A percentile compares a stretch with the other conserved stretches of the same genome.
These are phyloP conservation scores for Metschnikowia dekortorum DNA, from an alignment of 805 yeast genomes.

Conservation along the genomic window DNA sequence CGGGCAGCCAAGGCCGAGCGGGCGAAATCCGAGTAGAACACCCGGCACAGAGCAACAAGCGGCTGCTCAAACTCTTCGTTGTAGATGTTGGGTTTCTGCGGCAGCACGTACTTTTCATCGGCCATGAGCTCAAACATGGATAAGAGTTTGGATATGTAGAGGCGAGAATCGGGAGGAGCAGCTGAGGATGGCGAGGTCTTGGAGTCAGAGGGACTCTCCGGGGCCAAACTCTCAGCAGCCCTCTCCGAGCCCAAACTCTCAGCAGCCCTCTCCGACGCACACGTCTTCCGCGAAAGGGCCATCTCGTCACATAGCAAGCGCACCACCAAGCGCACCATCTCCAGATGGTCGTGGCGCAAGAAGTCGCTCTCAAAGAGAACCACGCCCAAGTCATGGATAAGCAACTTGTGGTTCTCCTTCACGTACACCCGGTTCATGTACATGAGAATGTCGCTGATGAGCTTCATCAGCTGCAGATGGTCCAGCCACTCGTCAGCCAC, in stretches of 20 bases:
- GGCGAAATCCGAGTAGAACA: slow-evolving; percentile 50
- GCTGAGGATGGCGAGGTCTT: too few species aligned
- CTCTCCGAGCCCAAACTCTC: too few species aligned
- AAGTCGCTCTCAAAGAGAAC: slow-evolving; percentile 59
- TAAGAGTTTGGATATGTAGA: slow-evolving; percentile 56
- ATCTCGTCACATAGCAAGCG: slow-evolving; percentile 51
- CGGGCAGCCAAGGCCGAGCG: slow-evolving; percentile 36
- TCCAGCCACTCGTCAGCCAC: slow-evolving; percentile 59
- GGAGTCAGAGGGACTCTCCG: too few species aligned
- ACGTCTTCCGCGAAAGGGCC: slow-evolving; percentile 15
- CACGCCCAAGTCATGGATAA: slow-evolving; percentile 71
- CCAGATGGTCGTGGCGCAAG: slow-evolving; percentile 44
- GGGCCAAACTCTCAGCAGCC: too few species aligned
- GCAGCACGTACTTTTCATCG: slow-evolving; percentile 30
- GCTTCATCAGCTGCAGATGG: slow-evolving; percentile 66
- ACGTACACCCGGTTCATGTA: slow-evolving; percentile 84
- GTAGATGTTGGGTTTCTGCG: slow-evolving; percentile 48
- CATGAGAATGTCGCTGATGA: slow-evolving; percentile 80
- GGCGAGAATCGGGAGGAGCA: slow-evolving; percentile 38
- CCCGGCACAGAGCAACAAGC: slow-evolving; percentile 50
- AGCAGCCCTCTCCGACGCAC: too few species aligned
- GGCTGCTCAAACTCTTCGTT: slow-evolving; percentile 61
- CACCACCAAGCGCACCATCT: slow-evolving; percentile 50
- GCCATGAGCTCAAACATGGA: slow-evolving; percentile 67
- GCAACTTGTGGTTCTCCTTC: slow-evolving; percentile 57